Percentiles rank a stretch among this genome's conserved stretches.
These are phyloP conservation scores for Cutaneotrichosporon mucoides DNA, from an alignment of 1,284 basidiomycete genomes.

Conservation along the genomic window DNA sequence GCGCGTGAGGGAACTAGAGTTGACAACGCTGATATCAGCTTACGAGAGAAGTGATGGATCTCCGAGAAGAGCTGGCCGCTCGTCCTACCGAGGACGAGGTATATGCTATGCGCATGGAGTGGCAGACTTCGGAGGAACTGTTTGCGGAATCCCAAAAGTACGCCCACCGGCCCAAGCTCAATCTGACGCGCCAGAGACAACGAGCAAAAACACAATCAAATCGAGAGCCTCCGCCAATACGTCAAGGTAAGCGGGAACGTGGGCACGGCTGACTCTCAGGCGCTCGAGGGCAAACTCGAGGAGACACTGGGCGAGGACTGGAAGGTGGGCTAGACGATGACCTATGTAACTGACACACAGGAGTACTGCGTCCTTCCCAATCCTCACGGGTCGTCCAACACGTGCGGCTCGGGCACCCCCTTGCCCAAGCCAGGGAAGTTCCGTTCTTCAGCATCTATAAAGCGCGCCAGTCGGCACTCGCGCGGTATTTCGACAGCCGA, in stretches of 20 bases:
- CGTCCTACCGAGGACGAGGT: slow-evolving; percentile 18
- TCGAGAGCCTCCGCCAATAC: slow-evolving; percentile 34
- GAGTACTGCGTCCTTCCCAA: slow-evolving; percentile 4
- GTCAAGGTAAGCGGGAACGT: slow-evolving; percentile 23
- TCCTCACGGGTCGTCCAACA: slow-evolving; percentile 9
- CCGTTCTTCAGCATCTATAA: slow-evolving; percentile 1
- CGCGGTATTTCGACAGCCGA: neutral
- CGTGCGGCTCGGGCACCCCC: slow-evolving; percentile 25
- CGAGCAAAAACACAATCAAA: slow-evolving; percentile 31
- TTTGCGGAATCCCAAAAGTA: slow-evolving; percentile 33
- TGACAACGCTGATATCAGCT: slow-evolving; percentile 4
- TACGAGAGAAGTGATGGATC: slow-evolving; percentile 3
- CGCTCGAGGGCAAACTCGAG: slow-evolving; percentile 31
- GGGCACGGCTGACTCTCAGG: slow-evolving; percentile 11
- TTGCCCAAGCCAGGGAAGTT: slow-evolving; percentile 23
- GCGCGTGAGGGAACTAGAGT: neutral
- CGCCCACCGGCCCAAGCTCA: neutral
- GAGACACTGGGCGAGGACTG: slow-evolving; percentile 26
- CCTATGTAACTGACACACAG: neutral
- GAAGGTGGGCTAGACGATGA: slow-evolving; percentile 18
- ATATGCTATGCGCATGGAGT: slow-evolving; percentile 20
- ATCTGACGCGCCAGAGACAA: slow-evolving; percentile 30
- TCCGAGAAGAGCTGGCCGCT: slow-evolving; percentile 5
- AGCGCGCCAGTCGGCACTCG: slow-evolving; percentile 9
- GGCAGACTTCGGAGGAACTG: slow-evolving; percentile 29